Conservation (phyloP, 148 eudicot species). For the Talinum fruticosum region DNA sequence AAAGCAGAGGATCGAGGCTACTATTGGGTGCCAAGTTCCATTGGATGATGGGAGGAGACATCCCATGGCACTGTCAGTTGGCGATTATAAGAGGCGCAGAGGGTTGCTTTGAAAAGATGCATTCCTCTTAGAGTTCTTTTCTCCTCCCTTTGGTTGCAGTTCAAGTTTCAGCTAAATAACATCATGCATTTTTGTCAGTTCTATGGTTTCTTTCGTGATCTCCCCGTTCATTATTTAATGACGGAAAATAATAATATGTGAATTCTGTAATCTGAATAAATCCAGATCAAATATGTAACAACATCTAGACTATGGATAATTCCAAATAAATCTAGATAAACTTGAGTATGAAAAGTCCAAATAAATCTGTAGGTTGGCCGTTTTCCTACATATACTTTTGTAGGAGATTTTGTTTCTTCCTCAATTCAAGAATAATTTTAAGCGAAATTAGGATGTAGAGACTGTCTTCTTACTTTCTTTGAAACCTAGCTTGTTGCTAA, state of each 20-base stretch:
- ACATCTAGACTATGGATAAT: not conserved
- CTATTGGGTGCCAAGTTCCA: constrained; percentile 64
- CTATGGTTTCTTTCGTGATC: not conserved
- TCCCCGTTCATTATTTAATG: not conserved
- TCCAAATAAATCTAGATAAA: not conserved
- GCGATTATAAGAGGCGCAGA: constrained; percentile 87
- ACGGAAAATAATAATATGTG: not conserved
- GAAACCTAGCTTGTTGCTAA: too few relatives aligned
- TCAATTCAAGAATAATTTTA: too few relatives aligned
- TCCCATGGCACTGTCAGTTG: constrained; percentile 68
- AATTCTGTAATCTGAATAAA: not conserved
- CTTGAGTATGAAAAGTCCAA: not conserved
- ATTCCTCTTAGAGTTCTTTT: not conserved
- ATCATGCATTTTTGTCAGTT: not conserved
- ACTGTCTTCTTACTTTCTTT: too few relatives aligned
- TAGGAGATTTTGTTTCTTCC: too few relatives aligned
- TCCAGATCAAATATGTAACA: not conserved
- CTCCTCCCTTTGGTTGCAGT: not conserved
- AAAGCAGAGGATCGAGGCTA: constrained; percentile 83
- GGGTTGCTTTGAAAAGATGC: constrained; percentile 54
- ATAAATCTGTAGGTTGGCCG: not conserved
- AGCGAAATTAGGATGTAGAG: too few relatives aligned
- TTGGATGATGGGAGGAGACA: constrained; percentile 78
- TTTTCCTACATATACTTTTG: too few relatives aligned
- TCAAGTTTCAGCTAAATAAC: not conserved